phyloP scores from a whole-genome alignment of 306 rosid species.

The Prunus campanulata region DNA sequence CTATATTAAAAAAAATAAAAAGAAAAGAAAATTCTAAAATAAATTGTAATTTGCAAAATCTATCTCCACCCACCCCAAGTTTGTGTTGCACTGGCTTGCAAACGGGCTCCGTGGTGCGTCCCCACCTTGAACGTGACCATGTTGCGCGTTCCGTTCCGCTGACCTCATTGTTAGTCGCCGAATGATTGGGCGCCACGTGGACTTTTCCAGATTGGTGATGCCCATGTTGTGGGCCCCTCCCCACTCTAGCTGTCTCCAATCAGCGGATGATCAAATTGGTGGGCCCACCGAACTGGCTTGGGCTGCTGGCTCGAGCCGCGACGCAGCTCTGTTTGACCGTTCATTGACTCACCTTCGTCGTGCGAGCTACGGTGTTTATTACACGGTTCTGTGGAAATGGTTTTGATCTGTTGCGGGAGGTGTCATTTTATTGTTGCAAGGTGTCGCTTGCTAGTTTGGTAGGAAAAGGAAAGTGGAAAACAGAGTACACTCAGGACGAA shows the following conservation, averaged over 20 bases:
- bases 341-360: not conserved
- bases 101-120: slow-evolving; percentile 8
- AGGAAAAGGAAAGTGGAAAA: too few relatives aligned
- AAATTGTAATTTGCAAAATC: not conserved
- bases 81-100: not conserved
- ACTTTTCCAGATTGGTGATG: slow-evolving; percentile 29
- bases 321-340: not conserved
- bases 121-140: slow-evolving; percentile 32
- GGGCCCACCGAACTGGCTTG: not conserved
- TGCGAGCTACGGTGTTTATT: not conserved
- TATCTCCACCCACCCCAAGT: not conserved
- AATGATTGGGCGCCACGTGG: slow-evolving; percentile 34
- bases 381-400: not conserved
- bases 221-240: slow-evolving; percentile 57
- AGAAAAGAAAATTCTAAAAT: not conserved
- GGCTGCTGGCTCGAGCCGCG: slow-evolving; percentile 6
- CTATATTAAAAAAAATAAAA: not conserved
- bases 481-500: not conserved
- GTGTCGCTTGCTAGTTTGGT: not conserved
- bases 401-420: not conserved
- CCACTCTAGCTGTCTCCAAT: slow-evolving; percentile 39
- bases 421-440: not conserved
- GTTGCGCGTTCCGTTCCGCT: slow-evolving; percentile 29
- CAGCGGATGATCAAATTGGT: not conserved
- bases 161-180: not conserved